Percentiles rank a stretch among this genome's conserved stretches.
These are phyloP conservation scores for Sisymbrium irio DNA, from an alignment of 345 rosid species.

Conservation along the genomic window DNA sequence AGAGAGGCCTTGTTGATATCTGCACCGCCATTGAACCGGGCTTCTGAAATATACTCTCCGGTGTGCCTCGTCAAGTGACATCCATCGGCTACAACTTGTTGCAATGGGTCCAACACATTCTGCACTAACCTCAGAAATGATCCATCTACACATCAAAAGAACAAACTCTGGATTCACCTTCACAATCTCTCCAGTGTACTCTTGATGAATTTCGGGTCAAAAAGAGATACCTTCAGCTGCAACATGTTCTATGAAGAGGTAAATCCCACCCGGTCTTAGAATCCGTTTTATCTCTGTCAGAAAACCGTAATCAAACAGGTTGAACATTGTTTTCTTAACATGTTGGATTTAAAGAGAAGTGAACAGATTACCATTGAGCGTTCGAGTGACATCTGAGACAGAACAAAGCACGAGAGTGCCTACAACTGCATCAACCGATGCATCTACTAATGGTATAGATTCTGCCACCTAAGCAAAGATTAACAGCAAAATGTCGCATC, in stretches of 20 bases:
- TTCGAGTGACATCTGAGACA: constrained; percentile 52
- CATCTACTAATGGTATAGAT: constrained; percentile 65
- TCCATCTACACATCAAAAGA: constrained; percentile 55
- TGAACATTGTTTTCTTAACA: background rate
- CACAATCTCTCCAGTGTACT: background rate
- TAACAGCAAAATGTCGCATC: background rate
- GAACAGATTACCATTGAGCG: constrained; percentile 53
- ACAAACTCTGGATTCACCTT: background rate
- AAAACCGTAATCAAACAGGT: background rate
- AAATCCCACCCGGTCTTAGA: constrained; percentile 75
- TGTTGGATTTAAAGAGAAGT: background rate
- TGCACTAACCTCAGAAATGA: constrained; percentile 58
- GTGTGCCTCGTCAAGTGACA: constrained; percentile 77
- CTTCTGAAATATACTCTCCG: constrained; percentile 50
- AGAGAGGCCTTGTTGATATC: constrained; percentile 45
- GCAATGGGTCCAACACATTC: constrained; percentile 63
- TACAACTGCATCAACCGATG: constrained; percentile 78
- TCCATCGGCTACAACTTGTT: constrained; percentile 62
- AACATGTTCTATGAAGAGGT: constrained; percentile 81
- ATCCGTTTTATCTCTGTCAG: constrained; percentile 66
- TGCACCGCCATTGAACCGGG: constrained; percentile 55
- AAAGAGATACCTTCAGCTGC: constrained; percentile 65
- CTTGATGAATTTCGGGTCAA: background rate
- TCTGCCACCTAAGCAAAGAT: constrained; percentile 58
- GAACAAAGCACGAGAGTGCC: constrained; percentile 91